A percentile compares a stretch with the other conserved stretches of the same genome.
phyloP scores from a whole-genome alignment of 257 asterid species.

The Rhazya stricta region DNA sequence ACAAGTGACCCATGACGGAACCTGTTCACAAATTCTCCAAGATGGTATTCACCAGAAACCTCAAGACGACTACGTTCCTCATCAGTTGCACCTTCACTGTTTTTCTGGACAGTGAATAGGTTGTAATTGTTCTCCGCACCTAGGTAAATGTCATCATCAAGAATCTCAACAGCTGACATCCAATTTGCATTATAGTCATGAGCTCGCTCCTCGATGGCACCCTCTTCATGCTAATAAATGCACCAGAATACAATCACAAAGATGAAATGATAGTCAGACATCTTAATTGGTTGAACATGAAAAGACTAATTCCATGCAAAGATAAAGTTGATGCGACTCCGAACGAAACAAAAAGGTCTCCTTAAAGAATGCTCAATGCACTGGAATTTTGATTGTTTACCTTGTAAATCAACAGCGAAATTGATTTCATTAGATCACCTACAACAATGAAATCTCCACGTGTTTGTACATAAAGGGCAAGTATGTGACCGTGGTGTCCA shows the following conservation, averaged over 20 bases:
- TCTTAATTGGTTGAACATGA: neutral
- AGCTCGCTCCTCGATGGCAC: slow-evolving; percentile 98
- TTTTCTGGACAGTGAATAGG: slow-evolving; percentile 82
- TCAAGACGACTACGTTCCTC: slow-evolving; percentile 98
- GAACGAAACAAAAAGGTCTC: neutral
- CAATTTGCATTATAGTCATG: slow-evolving; percentile 97
- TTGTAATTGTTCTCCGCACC: slow-evolving; percentile 90
- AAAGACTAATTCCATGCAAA: neutral
- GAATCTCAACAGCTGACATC: slow-evolving; percentile 99
- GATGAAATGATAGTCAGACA: neutral
- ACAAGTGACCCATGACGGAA: slow-evolving; percentile 93
- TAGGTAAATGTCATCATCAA: slow-evolving; percentile 82
- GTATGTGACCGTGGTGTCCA: slow-evolving; percentile 97
- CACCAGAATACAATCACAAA: slow-evolving; percentile 10
- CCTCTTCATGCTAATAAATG: slow-evolving; percentile 77
- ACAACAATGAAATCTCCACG: slow-evolving; percentile 96
- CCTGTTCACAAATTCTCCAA: slow-evolving; percentile 87
- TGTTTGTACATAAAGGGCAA: slow-evolving; percentile 95
- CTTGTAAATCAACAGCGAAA: slow-evolving; percentile 90
- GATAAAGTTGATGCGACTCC: neutral
- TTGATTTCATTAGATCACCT: slow-evolving; percentile 96
- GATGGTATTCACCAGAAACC: slow-evolving; percentile 97
- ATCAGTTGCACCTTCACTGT: slow-evolving; percentile 93
- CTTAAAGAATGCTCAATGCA: neutral
- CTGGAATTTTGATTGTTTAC: slow-evolving; percentile 24